phyloP scores from a whole-genome alignment of 306 rosid genomes.

The Chamaecrista fasciculata region DNA sequence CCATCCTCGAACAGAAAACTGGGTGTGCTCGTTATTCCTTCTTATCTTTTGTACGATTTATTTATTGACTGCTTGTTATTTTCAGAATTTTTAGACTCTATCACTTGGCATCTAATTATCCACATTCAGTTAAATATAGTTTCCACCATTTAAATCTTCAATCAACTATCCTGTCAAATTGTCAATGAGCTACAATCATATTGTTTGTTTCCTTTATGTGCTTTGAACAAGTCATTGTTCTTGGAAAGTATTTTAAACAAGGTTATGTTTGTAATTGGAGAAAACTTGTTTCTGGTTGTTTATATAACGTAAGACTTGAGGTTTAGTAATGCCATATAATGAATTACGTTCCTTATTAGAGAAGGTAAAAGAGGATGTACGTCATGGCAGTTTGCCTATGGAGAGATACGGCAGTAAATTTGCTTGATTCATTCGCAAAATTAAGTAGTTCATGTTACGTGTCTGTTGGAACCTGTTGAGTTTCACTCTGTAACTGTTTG shows the following conservation, averaged over 20 bases:
- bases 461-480: background rate
- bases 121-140: background rate
- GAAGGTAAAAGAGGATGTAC: background rate
- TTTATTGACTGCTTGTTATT: background rate
- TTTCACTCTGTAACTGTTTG: too few relatives aligned
- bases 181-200: background rate
- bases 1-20: conserved; percentile 69
- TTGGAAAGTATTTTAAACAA: background rate
- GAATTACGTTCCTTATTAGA: background rate
- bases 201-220: background rate
- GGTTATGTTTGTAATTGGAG: background rate
- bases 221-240: background rate
- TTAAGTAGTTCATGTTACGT: background rate
- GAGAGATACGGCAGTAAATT: background rate
- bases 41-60: background rate
- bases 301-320: background rate
- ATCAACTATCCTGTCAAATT: background rate
- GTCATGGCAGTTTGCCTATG: background rate
- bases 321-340: background rate
- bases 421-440: conserved; percentile 3
- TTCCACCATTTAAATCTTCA: background rate
- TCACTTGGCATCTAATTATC: background rate
- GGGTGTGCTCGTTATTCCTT: conserved; percentile 44
- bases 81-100: background rate
- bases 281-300: background rate